Base-by-base conservation (phyloP, 139 green algal species). In the Tetratostichococcus sp. region DNA sequence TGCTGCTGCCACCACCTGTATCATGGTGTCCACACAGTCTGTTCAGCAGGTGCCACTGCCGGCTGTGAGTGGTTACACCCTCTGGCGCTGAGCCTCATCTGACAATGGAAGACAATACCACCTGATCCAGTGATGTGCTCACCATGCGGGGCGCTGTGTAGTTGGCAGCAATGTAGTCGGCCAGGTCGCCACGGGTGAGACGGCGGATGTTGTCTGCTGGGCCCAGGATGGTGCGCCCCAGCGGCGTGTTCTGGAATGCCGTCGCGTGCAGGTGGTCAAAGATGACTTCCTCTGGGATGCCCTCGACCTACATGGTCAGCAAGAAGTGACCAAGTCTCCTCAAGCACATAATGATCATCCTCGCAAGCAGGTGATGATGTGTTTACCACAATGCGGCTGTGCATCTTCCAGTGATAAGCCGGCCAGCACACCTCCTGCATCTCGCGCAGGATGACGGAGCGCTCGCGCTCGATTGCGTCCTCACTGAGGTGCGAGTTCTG, bases 201-300 rank as follows among this genome's bases (percentile, higher is more conserved):
- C 69, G 82, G 30, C 86, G 78, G 43, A 99, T 94, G 89, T 99
- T 99, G 35, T 94, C 87, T 22, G 91, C 91, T 42, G 95, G 90
- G 2, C 96, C 96, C 73, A 99, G 85, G 80, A 99, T 99, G 39
- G 96, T 98, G 76, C 91, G 86, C 8, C 96, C 95, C 71, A 99
- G 85, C 1, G 93, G 92, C 57, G 75, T 97, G 86, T 93, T 81
- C 89, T 99, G 96, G 86, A 99, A 99, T 2, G 96, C 96, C 39
- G 96, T 99, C 31, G 96, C 95, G 78, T 99, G 96, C 75, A 99
- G 88, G 82, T 99, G 96, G 86, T 99, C 96, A 82, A 99, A 98
- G 31, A 99, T 83, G 0, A 97, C 90, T 80, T 97, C 92, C 74
- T 95, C 90, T 16, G 86, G 72, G 50, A 94, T 86, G 70, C 84